Evolutionary conservation across 2,329 filamentous ascomycete genomes (phyloP), one percentile per base, ranked within the genome.

Genomic region (Aaosphaeria pasadenensis): DNA sequence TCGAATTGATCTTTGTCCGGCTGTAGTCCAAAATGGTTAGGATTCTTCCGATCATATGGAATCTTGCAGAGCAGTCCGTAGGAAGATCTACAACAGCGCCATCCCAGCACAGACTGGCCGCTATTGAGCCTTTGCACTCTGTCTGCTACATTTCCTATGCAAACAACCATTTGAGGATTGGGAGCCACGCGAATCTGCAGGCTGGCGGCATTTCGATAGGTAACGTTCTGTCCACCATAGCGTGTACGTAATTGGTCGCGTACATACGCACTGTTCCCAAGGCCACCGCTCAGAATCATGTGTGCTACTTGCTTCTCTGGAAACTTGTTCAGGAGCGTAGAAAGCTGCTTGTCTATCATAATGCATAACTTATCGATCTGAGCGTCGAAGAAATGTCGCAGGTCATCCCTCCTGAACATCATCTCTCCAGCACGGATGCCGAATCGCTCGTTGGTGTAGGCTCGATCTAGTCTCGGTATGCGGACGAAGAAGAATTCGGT

Each of bases 151-250:
- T 81, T 62, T 0, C 79, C 79, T 50, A 78, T 78, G 39, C 78
- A 77, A 1, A 82, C 78, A 5, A 79, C 77, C 0, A 82, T 74
- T 46, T 81, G 77, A 0, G 79, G 78, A 41, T 82, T 79, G 6
- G 75, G 73, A 2, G 67, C 64, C 11, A 71, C 62, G 4, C 67
- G 58, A 1, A 72, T 59, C 24, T 46, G 54, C 17, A 70, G 58
- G 2, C 49, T 54, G 5, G 46, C 50, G 5, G 60, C 58, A 13
- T 66, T 63, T 1, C 59, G 57, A 11, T 58, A 54, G 9, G 46
- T 47, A 9, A 56, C 59, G 1, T 48, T 47, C 6, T 62, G 56
- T 9, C 2, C 7, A 9, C 33, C 33, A 45, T 73, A 75, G 29
- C 66, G 63, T 6, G 57, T 57, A 32, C 60, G 56, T 2, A 74